These are phyloP conservation scores for Fraxinus paxiana DNA, from an alignment of 305 asterid species.

Conservation along the genomic window DNA sequence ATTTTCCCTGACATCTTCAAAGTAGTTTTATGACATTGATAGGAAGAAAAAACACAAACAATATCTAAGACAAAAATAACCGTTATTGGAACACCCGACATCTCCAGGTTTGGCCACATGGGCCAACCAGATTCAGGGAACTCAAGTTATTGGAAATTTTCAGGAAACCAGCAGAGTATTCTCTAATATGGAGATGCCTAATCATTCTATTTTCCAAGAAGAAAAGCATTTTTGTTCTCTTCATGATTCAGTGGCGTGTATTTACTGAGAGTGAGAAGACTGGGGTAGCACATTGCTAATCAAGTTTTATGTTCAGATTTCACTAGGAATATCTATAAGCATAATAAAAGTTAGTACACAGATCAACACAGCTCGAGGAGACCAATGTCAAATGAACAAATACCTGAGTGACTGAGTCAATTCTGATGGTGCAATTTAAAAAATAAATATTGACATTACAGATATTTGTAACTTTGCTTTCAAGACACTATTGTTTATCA, in stretches of 20 bases:
- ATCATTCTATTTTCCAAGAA: neutral
- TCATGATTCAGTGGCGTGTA: neutral
- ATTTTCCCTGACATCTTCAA: conserved; percentile 71
- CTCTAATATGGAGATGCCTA: neutral
- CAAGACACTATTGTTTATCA: neutral
- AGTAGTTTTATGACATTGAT: conserved; percentile 32
- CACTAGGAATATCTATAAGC: neutral
- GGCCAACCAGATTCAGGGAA: neutral
- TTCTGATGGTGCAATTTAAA: neutral
- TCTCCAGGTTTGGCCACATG: neutral
- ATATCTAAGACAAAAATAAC: conserved; percentile 10
- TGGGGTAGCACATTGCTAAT: neutral
- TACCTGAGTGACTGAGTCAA: neutral
- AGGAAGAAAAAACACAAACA: conserved; percentile 20
- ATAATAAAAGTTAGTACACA: neutral
- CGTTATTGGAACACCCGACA: neutral
- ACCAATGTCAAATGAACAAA: neutral
- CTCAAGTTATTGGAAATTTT: neutral
- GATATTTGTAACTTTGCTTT: neutral
- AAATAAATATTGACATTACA: neutral
- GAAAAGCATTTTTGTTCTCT: neutral
- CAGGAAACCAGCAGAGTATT: neutral
- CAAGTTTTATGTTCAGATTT: neutral
- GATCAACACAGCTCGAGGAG: neutral
- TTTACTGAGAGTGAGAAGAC: neutral